Percentiles rank a stretch among this genome's conserved stretches.
phyloP scores from a whole-genome alignment of 1,284 basidiomycete genomes.

The Pisolithus thermaeus region DNA sequence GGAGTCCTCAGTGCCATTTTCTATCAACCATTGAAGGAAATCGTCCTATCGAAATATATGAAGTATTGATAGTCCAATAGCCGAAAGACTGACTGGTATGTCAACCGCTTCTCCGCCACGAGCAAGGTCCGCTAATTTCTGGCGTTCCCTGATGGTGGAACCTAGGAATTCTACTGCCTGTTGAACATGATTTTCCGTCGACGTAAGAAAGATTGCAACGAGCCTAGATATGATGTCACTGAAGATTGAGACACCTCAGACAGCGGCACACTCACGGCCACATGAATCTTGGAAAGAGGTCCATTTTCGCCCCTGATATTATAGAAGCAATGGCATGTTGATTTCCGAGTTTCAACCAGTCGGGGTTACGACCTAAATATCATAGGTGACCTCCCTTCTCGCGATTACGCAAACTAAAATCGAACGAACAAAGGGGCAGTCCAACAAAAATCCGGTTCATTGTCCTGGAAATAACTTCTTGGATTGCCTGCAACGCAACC shows the following conservation, averaged over 20 bases:
- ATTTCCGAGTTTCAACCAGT: constrained; percentile 33
- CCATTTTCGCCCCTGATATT: constrained; percentile 27
- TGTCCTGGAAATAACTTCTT: constrained; percentile 8
- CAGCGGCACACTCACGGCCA: constrained; percentile 30
- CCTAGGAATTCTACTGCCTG: constrained; percentile 25
- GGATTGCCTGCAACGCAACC: background rate
- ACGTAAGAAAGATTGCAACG: constrained; percentile 10
- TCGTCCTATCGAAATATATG: constrained; percentile 27
- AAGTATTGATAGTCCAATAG: background rate
- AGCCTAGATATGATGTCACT: constrained; percentile 12
- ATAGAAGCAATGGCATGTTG: constrained; percentile 34
- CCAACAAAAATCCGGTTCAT: constrained; percentile 14
- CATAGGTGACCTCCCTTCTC: background rate
- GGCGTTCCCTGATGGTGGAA: constrained; percentile 36
- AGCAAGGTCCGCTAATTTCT: constrained; percentile 17
- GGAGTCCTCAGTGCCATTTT: constrained; percentile 18
- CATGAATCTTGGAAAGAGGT: constrained; percentile 32
- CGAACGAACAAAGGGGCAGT: constrained; percentile 9
- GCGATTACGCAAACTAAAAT: background rate
- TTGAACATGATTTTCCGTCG: background rate
- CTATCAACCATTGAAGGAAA: constrained; percentile 33
- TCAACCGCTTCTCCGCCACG: background rate
- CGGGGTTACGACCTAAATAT: constrained; percentile 28
- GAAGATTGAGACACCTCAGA: constrained; percentile 3
- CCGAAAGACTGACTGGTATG: background rate